Evolutionary conservation across 192 early-diverging fungal genomes (phyloP), one percentile per base, ranked within the genome.

Genomic region (Mortierella claussenii): DNA sequence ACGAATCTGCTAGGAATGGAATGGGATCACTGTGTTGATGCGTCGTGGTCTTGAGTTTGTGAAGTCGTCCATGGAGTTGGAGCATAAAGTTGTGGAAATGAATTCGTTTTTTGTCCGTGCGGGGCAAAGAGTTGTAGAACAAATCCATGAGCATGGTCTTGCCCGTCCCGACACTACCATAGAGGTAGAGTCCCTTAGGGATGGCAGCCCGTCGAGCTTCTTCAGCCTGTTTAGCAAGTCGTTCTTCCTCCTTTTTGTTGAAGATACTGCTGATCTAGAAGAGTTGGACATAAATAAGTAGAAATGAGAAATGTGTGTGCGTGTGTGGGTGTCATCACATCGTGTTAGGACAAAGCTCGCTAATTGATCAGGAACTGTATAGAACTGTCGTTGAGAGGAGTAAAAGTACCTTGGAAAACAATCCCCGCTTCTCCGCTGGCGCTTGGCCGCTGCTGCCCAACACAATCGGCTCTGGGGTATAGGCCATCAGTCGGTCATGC

Each of bases 71-170:
- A 64, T 99, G 97, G 1, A 97, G 85, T 54, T 97, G 95, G 10
- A 92, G 83, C 97, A 99, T 99, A 68, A 99, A 99, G n/a, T 91
- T 91, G 65, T 99, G 95, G 68, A 97, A 99, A 65, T 99, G 97
- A 20, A 97, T 88, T 2, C 97, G 89, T 23, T 92, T 87, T 73
- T 97, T 97, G 30, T 90, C 79, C 7, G 73, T 44, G 2, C 90
- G 88, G 9, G 84, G 80, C 7, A 94, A 69, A 1, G 93, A 86
- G 78, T 94, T 86, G 81, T 92, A 99, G 60, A 99, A 96, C 52
- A 99, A 80, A 78, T 99, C 95, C 95, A 98, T 98, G 12, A 93
- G 85, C 82, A 95, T 95, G 0, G 95, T 96, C 64, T 97, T 99
- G 23, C 97, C 97, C 0, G 95, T 96, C 23, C 94, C 94, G 4